Evolutionary conservation across 1,284 basidiomycete genomes (phyloP), one percentile per base, ranked within the genome.

Genomic region (Cryptococcus sp.): DNA sequence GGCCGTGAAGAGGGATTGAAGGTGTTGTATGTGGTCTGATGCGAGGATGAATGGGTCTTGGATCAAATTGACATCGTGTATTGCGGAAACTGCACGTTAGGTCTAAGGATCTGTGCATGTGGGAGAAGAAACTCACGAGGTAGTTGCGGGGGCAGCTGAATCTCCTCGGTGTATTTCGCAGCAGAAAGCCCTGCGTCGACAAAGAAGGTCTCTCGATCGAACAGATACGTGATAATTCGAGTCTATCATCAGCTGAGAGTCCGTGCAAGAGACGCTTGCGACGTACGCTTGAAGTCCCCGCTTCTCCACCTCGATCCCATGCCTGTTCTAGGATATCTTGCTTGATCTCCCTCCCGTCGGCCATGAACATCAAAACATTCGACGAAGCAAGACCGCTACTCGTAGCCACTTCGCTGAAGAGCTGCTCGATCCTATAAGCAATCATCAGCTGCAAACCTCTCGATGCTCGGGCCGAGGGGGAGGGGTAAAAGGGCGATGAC

Each of bases 201-300:
- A 53, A 62, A 72, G 57, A 72, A 72, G 1, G 66, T 68, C 46
- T 68, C 68, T 36, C 67, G 48, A 38, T 72, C 68, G 59, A 63
- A 72, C 26, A 69, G 50, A 43, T 67, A 70, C 22, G 70, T 43
- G 1, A 50, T 38, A 28, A 48, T 43, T 7, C 23, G 12, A 11
- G 31, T 37, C 6, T 46, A 36, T 52, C 54, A 33, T 10, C 24
- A 44, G n/a, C 22, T 23, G 35, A 45, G 24, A 26, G n/a, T 6
- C 16, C 23, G 25, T 18, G n/a, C 12, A 40, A 16, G 6, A 25
- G 32, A 23, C 24, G 18, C 12, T 18, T 12, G n/a, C 23, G 19
- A 56, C 58, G 47, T 40, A 62, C 63, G 25, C 47, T 37, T 11
- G 57, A 60, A n/a, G 51, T 48, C 1, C 35, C 51, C 19, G 62